Evolutionary conservation across 306 rosid genomes (phyloP).

Genomic region (Pyrus pyrifolia): DNA sequence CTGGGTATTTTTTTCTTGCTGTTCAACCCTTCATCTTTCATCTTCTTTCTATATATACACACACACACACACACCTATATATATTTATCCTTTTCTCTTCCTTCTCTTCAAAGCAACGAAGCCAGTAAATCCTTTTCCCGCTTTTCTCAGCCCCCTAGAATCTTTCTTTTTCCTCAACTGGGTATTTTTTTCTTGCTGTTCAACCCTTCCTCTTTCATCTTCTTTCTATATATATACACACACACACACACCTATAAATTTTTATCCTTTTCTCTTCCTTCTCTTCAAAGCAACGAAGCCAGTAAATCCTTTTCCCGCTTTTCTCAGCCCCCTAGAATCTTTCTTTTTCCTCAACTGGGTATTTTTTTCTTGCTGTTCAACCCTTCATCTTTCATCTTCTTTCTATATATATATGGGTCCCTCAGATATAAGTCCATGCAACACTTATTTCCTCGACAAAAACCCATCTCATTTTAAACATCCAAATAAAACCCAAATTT

Average conservation of each 20-base stretch:
- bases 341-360: conserved; percentile 17
- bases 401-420: no score
- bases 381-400: conserved; percentile 10
- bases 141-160: conserved; percentile 28
- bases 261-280: conserved; percentile 39
- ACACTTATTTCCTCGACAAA: no score
- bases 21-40: no score
- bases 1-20: no score
- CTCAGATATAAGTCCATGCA: no score
- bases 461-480: no score
- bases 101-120: conserved; percentile 58
- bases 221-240: not conserved
- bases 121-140: conserved; percentile 21
- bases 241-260: not conserved
- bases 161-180: conserved; percentile 17
- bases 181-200: conserved; percentile 21
- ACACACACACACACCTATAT: not conserved
- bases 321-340: conserved; percentile 23
- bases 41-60: no score
- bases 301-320: conserved; percentile 27
- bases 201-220: conserved; percentile 12
- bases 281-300: conserved; percentile 46
- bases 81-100: conserved; percentile 25
- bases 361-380: conserved; percentile 21
- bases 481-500: no score